Base-by-base conservation (phyloP, 139 green algal genomes). In the Parachlorella kessleri region DNA sequence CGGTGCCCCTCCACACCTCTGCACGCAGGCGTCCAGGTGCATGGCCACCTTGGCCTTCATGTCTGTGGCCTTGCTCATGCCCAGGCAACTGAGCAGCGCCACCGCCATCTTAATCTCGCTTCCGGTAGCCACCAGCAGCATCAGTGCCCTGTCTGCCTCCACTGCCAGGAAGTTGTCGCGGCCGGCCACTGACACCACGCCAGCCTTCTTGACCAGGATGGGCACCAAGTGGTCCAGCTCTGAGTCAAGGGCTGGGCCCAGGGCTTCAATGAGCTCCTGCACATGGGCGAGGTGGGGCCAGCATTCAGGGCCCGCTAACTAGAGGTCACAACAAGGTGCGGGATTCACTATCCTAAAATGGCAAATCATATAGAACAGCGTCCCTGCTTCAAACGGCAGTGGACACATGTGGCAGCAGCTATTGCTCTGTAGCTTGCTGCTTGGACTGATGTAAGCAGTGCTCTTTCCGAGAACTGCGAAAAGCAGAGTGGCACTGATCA, bases 161-260 rank as follows among this genome's bases (percentile, higher is more conserved):
- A 81, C 73, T 1, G 89, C 84, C 30, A 97, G 87, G 80, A 95
- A 97, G 81, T 92, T 96, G 75, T 96, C 91, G 9, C 92, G 87
- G 21, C 92, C 90, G 53, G 89, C 90, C 54, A 89, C 89, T 40
- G 88, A 92, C 2, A 93, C 81, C 80, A 95, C 91, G 1, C 88
- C 91, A 5, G 92, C 89, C 67, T 92, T 93, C 82, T 96, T 96
- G 26, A 95, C 69, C 72, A 97, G 83, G 53, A 90, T 69, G 1
- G 93, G 90, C 40, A 94, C 85, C 30, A 97, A 79, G 33, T 93
- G 84, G n/a, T 96, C 93, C 66, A 96, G 75, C 78, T 95, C 92
- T 4, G 81, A 42, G 33, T 95, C 93, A 79, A 94, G 35, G 4
- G 40, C 70, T 3, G 79, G 69, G 1, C 88, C 88, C 42, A 96